phyloP scores from a whole-genome alignment of 2,329 filamentous ascomycete genomes.

The Fusarium protoensiforme region DNA sequence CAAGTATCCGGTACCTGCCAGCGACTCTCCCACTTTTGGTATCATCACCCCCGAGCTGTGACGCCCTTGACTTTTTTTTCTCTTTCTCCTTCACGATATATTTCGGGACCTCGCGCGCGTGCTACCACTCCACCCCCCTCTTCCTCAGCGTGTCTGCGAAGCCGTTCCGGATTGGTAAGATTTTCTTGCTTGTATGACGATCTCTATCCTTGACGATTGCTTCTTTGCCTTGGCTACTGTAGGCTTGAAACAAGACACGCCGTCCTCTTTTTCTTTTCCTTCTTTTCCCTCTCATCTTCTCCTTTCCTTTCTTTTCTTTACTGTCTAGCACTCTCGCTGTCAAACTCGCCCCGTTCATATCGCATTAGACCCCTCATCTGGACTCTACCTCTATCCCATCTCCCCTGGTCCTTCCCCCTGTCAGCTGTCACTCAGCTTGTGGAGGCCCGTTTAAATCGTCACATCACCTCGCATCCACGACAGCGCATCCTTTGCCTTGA shows the following conservation, averaged over 20 bases:
- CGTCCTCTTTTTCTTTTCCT: neutral
- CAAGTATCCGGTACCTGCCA: constrained; percentile 26
- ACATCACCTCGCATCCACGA: constrained; percentile 19
- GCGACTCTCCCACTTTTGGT: neutral
- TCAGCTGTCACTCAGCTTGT: constrained; percentile 16
- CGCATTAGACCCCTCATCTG: neutral
- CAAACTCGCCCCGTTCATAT: neutral
- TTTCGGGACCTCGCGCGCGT: constrained; percentile 26
- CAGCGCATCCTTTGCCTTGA: constrained; percentile 11
- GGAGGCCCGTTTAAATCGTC: constrained; percentile 19
- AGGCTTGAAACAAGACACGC: constrained; percentile 17
- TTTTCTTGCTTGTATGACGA: constrained; percentile 40
- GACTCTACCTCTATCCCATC: neutral
- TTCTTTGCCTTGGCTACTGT: neutral
- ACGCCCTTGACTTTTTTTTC: constrained; percentile 27
- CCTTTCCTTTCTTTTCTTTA: neutral
- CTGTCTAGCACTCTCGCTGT: neutral
- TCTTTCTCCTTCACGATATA: neutral
- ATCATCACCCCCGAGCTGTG: constrained; percentile 12
- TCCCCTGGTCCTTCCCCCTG: constrained; percentile 1
- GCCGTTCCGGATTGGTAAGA: constrained; percentile 41
- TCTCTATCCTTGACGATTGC: constrained; percentile 31
- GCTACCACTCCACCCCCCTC: neutral
- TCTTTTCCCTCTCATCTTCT: neutral
- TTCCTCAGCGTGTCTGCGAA: constrained; percentile 16